Base-by-base conservation (phyloP, 2,329 filamentous ascomycete genomes). In the Trichophyton rubrum region DNA sequence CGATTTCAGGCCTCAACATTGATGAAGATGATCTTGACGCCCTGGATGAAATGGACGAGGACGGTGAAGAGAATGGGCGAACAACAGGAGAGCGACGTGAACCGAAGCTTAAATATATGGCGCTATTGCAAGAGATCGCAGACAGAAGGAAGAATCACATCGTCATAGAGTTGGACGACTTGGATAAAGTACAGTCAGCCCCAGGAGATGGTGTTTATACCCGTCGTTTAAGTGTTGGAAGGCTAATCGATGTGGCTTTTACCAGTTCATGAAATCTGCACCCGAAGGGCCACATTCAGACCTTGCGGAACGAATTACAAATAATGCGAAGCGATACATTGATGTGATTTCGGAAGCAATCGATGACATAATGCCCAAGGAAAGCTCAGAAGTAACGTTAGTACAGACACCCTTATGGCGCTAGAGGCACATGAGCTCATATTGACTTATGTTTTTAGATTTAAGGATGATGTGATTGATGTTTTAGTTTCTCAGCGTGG, bases 381-480 rank as follows among this genome's bases (percentile, higher is more conserved):
- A 91, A 45, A 87, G 83, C 13, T 80, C 80, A 59, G 90, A 96
- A 65, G 81, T 92, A 66, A 91, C 83, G 83, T 90, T 80, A 67
- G 83, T 70, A 13, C 41, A 55, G 8, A 27, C 27, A 6, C 13
- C n/a, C 24, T 24, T 9, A 30, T 30, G 13, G 17, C 9, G 55
- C 55, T 27, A 60, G 55, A 5, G 22, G 55, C 27, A 38, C 9
- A 13, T 7, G 11, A 17, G 13, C 40, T 43, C 11, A 9, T 24
- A 55, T 20, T 9, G 53, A 17, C n/a, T 35, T 65, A 22, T 17
- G 71, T n/a, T 7, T 13, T 40, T 66, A 90, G 87, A 66, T 97
- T 96, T 81, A 97, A 97, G 74, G 91, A 96, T 70, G 93, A 99
- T 74, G 91, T 97, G 8, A 81, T 99, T 49, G 93, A 99, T 74